Conservation (phyloP, 768 basidiomycete species). For the Pleurotus salmoneostramineus region DNA sequence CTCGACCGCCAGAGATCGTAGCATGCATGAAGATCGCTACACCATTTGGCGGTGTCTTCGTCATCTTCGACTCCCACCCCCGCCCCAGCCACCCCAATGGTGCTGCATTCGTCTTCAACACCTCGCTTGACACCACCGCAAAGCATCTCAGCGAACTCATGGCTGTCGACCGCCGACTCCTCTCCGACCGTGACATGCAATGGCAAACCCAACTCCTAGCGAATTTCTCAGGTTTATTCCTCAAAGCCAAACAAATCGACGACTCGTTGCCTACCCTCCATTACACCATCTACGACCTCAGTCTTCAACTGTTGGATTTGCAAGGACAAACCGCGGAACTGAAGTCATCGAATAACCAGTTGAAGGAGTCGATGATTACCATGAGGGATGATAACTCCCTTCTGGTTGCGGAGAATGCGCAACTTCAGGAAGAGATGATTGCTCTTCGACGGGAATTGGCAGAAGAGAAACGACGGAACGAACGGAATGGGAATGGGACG, state of each 20-base stretch:
- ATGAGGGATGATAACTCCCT: constrained; percentile 22
- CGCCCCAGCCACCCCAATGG: constrained; percentile 56
- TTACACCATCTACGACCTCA: constrained; percentile 43
- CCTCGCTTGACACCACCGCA: constrained; percentile 39
- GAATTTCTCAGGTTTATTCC: constrained; percentile 57
- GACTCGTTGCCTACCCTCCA: constrained; percentile 17
- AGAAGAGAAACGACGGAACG: not conserved
- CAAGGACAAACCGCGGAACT: constrained; percentile 36
- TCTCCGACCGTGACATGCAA: constrained; percentile 39
- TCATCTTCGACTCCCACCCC: constrained; percentile 68
- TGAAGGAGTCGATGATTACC: constrained; percentile 17
- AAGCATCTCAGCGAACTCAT: constrained; percentile 42
- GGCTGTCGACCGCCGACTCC: constrained; percentile 40
- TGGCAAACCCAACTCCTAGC: constrained; percentile 66
- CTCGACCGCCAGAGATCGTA: constrained; percentile 69
- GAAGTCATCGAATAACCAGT: constrained; percentile 21
- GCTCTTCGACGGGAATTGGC: constrained; percentile 1
- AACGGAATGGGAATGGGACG: not conserved
- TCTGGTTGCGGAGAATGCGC: constrained; percentile 10
- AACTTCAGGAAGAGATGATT: constrained; percentile 1
- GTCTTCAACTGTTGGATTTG: constrained; percentile 40
- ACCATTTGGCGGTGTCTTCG: constrained; percentile 37
- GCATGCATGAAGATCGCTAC: constrained; percentile 39
- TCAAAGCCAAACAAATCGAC: constrained; percentile 29
- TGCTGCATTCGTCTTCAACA: constrained; percentile 53